phyloP scores from a whole-genome alignment of 805 yeast species.

The Myxozyma nipponensis region DNA sequence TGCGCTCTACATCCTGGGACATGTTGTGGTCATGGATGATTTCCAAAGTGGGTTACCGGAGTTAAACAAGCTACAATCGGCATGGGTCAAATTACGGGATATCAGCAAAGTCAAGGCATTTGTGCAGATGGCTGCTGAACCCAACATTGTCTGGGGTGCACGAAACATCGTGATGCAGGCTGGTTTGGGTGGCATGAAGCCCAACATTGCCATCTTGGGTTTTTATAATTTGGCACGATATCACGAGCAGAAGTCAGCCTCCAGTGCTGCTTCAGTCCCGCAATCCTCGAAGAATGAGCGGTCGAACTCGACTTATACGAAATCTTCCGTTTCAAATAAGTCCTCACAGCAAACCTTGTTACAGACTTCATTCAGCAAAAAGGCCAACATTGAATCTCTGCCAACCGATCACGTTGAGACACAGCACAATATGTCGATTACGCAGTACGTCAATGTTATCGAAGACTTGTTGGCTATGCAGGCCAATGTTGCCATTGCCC shows the following conservation, averaged over 20 bases:
- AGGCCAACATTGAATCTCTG: constrained; percentile 42
- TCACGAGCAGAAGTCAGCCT: constrained; percentile 2
- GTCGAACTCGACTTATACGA: background rate
- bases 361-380: constrained; percentile 22
- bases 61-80: constrained; percentile 63
- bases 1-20: constrained; percentile 88
- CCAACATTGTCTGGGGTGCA: constrained; percentile 90
- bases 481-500: constrained; percentile 90
- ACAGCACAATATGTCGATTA: constrained; percentile 64
- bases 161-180: constrained; percentile 87
- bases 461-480: constrained; percentile 88
- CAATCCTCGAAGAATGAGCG: constrained; percentile 13
- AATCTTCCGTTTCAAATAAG: background rate
- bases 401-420: constrained; percentile 79
- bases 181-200: constrained; percentile 98
- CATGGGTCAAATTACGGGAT: constrained; percentile 84
- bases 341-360: background rate
- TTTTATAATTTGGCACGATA: constrained; percentile 54
- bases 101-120: constrained; percentile 79
- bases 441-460: constrained; percentile 86
- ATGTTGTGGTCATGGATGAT: constrained; percentile 66
- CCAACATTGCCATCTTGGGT: constrained; percentile 90
- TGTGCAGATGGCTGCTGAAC: constrained; percentile 86
- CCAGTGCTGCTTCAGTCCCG: constrained; percentile 6
- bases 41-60: constrained; percentile 67